phyloP scores from a whole-genome alignment of 139 green algal genomes.

The Dunaliella primolecta region DNA sequence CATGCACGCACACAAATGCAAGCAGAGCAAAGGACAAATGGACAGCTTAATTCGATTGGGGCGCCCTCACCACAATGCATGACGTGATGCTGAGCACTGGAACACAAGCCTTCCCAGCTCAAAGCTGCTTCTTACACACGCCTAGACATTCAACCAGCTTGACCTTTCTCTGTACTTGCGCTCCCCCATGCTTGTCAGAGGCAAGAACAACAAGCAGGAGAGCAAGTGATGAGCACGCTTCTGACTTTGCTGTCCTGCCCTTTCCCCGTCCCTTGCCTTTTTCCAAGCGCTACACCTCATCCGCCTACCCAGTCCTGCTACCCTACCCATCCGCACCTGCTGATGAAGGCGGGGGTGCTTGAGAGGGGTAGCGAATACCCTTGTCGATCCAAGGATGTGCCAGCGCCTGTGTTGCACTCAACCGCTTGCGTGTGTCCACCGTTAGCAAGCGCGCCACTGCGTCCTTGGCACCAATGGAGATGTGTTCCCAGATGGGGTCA shows the following conservation, averaged over 20 bases:
- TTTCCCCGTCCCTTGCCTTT: too few species aligned
- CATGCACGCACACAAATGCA: not conserved
- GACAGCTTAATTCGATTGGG: too few species aligned
- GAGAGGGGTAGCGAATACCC: not conserved
- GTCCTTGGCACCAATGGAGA: slow-evolving; percentile 67
- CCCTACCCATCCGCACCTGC: not conserved
- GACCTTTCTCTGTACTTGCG: too few species aligned
- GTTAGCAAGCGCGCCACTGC: slow-evolving; percentile 65
- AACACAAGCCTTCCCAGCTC: not conserved
- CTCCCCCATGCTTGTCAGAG: too few species aligned
- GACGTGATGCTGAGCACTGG: too few species aligned
- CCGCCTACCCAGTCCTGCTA: not conserved
- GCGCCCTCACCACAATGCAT: too few species aligned
- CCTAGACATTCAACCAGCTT: not conserved
- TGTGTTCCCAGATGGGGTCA: slow-evolving; percentile 74
- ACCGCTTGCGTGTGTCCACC: slow-evolving; percentile 57
- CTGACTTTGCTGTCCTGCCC: too few species aligned
- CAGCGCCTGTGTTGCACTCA: slow-evolving; percentile 72
- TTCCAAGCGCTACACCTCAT: too few species aligned
- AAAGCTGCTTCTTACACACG: not conserved
- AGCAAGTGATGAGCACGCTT: too few species aligned
- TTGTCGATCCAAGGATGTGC: slow-evolving; percentile 65
- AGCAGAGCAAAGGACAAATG: not conserved
- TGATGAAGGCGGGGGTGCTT: not conserved
- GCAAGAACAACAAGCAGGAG: too few species aligned